Conservation (phyloP, 176 grass and related monocot genomes). For the Raddia distichophylla region DNA sequence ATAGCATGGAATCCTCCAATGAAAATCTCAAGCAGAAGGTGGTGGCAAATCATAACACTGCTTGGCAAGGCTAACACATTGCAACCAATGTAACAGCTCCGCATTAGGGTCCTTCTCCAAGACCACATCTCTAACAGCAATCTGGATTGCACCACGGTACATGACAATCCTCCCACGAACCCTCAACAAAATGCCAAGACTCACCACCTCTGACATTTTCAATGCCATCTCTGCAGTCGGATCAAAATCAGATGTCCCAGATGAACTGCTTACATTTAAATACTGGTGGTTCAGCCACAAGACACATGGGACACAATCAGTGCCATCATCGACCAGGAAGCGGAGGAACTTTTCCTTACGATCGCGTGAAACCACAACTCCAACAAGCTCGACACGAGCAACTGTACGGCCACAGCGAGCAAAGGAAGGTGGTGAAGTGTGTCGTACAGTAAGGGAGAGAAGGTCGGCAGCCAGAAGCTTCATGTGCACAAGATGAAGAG, state of each 20-base stretch:
- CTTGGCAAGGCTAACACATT: constrained; percentile 68
- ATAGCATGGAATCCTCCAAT: constrained; percentile 23
- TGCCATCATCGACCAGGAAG: constrained; percentile 82
- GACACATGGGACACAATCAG: constrained; percentile 70
- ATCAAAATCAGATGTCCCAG: constrained; percentile 25
- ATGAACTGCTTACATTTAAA: not conserved
- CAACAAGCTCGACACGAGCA: constrained; percentile 55
- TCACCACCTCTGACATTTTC: constrained; percentile 45
- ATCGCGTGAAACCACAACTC: constrained; percentile 61
- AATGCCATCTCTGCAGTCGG: constrained; percentile 52
- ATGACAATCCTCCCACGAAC: constrained; percentile 67
- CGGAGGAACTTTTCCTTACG: constrained; percentile 58
- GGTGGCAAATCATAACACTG: constrained; percentile 51
- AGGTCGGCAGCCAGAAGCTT: constrained; percentile 75
- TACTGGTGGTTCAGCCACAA: constrained; percentile 68
- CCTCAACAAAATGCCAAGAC: constrained; percentile 63
- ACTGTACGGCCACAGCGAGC: constrained; percentile 38
- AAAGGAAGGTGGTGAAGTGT: constrained; percentile 45
- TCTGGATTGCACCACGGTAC: constrained; percentile 63
- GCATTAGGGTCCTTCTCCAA: constrained; percentile 81
- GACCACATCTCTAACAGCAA: constrained; percentile 66
- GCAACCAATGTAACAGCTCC: constrained; percentile 75
- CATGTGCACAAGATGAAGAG: constrained; percentile 43
- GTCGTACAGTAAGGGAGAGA: constrained; percentile 48
- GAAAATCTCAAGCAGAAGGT: constrained; percentile 21